phyloP scores from a whole-genome alignment of 805 yeast species.

The Starmerella scarabaei region DNA sequence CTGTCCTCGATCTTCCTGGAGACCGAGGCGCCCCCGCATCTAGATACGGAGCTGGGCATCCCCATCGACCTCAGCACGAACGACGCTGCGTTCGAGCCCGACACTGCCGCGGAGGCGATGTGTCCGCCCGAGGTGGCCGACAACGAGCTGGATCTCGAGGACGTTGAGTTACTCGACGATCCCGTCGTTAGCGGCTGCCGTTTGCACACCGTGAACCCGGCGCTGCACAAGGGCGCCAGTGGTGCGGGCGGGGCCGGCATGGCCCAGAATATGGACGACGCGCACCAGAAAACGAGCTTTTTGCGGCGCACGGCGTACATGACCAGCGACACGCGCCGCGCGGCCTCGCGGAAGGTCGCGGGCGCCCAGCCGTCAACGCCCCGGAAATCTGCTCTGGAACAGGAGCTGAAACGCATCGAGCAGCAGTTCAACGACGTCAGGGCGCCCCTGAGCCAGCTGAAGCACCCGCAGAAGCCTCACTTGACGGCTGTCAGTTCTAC shows the following conservation, averaged over 20 bases:
- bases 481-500: constrained; percentile 64
- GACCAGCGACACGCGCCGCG: constrained; percentile 41
- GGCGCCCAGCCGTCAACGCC: constrained; percentile 7
- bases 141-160: constrained; percentile 58
- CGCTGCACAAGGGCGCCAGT: not conserved
- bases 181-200: constrained; percentile 32
- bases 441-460: constrained; percentile 34
- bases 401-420: constrained; percentile 60
- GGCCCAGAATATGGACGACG: too few relatives aligned
- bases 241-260: not conserved
- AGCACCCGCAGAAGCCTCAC: constrained; percentile 67
- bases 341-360: constrained; percentile 20
- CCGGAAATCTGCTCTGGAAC: constrained; percentile 40
- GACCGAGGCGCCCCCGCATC: constrained; percentile 37
- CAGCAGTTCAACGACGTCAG: constrained; percentile 55
- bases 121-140: constrained; percentile 27
- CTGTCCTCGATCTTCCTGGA: constrained; percentile 37
- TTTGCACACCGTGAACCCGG: not conserved
- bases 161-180: constrained; percentile 62
- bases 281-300: constrained; percentile 18
- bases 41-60: constrained; percentile 53
- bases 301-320: constrained; percentile 72
- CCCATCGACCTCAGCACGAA: constrained; percentile 55
- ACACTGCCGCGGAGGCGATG: constrained; percentile 35
- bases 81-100: constrained; percentile 49